Conservation (phyloP, 2,329 filamentous ascomycete species). For the Metarhizium sp. region DNA sequence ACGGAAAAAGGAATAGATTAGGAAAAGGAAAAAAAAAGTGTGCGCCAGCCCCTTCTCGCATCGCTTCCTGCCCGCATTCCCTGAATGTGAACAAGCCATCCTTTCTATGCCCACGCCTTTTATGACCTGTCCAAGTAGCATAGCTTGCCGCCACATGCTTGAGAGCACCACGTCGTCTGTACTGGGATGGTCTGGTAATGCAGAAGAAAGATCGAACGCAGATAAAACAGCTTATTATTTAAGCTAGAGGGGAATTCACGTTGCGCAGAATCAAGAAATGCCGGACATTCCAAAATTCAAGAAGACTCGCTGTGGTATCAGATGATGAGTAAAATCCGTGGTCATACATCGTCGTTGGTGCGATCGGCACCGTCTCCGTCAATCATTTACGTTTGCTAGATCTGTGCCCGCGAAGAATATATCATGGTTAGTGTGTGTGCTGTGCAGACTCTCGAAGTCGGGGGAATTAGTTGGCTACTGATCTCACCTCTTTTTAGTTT, state of each 20-base stretch:
- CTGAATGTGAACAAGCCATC: slow-evolving; percentile 10
- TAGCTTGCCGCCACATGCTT: background rate
- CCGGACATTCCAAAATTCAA: slow-evolving; percentile 1
- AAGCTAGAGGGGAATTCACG: slow-evolving; percentile 1
- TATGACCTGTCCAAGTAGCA: background rate
- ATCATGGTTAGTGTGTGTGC: background rate
- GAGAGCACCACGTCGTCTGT: background rate
- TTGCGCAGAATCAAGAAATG: background rate
- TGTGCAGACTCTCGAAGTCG: background rate
- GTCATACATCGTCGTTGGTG: slow-evolving; percentile 7
- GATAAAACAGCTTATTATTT: background rate
- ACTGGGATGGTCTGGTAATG: background rate
- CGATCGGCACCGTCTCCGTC: background rate
- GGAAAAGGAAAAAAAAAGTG: background rate
- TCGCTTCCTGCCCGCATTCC: slow-evolving; percentile 8
- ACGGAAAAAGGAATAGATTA: background rate
- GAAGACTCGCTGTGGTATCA: slow-evolving; percentile 10
- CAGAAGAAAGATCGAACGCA: slow-evolving; percentile 1
- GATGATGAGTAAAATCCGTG: slow-evolving; percentile 4
- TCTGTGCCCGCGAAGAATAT: background rate
- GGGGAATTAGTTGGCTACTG: background rate
- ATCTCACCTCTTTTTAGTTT: slow-evolving; percentile 15
- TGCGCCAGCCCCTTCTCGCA: background rate
- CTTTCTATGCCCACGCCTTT: slow-evolving; percentile 8
- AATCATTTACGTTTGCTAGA: slow-evolving; percentile 9